phyloP scores from a whole-genome alignment of 2,329 filamentous ascomycete species.

The Macrophomina pseudophaseolina region DNA sequence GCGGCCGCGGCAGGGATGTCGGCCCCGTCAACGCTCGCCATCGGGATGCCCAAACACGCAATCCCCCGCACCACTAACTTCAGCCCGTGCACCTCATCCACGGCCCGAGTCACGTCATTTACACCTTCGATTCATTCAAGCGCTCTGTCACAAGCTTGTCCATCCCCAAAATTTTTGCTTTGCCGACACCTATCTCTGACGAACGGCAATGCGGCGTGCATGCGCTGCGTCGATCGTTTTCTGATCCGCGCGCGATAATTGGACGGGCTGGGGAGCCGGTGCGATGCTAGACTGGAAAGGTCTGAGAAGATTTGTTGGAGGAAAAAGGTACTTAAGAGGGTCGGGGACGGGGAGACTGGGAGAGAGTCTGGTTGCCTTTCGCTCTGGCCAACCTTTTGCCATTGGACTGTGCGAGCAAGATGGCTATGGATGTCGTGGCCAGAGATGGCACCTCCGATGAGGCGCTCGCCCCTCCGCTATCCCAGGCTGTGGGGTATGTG shows the following conservation, averaged over 20 bases:
- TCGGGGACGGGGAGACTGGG: not conserved
- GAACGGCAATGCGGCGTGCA: not conserved
- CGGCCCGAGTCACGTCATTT: not conserved
- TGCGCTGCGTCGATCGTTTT: not conserved
- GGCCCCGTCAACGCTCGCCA: not conserved
- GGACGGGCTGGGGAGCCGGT: not conserved
- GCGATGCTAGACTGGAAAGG: not conserved
- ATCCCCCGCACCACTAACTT: not conserved
- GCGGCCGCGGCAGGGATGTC: too few species aligned
- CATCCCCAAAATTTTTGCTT: not conserved
- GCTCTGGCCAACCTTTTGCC: too few species aligned
- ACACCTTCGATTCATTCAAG: not conserved
- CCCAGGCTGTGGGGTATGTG: slow-evolving; percentile 48
- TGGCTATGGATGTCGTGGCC: slow-evolving; percentile 2
- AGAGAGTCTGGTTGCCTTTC: not conserved
- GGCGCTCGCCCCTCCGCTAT: slow-evolving; percentile 32
- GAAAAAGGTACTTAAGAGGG: not conserved
- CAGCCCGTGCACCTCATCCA: not conserved
- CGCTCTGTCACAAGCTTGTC: not conserved
- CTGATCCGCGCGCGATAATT: not conserved
- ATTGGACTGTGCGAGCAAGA: not conserved
- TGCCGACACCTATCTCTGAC: not conserved
- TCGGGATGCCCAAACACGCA: not conserved
- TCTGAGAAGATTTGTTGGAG: not conserved
- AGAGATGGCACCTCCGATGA: slow-evolving; percentile 1